phyloP scores from a whole-genome alignment of 129 eudicot species.

The Flaveria ramosissima region DNA sequence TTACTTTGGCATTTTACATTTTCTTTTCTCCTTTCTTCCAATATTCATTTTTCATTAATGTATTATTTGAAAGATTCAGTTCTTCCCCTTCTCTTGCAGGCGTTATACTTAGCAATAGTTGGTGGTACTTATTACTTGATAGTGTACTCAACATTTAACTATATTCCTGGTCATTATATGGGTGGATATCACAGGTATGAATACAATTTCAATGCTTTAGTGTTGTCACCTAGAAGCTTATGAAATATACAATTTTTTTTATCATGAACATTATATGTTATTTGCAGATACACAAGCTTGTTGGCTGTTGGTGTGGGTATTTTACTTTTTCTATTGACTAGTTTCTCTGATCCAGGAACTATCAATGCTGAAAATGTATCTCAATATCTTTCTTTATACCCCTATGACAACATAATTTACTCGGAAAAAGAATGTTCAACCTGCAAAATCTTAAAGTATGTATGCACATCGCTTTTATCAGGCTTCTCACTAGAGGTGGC shows the following conservation, averaged over 20 bases:
- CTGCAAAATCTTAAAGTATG: constrained; percentile 86
- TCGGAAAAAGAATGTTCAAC: constrained; percentile 89
- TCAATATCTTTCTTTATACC: constrained; percentile 75
- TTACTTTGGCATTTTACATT: neutral
- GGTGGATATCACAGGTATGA: constrained; percentile 79
- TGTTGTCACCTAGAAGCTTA: constrained; percentile 17
- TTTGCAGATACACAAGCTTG: constrained; percentile 79
- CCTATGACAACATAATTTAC: constrained; percentile 83
- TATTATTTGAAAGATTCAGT: neutral
- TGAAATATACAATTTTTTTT: constrained; percentile 4
- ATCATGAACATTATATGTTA: constrained; percentile 18
- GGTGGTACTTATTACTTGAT: constrained; percentile 74
- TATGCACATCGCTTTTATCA: constrained; percentile 29
- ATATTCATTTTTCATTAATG: constrained; percentile 1
- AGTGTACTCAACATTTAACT: constrained; percentile 62
- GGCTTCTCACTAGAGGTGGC: neutral
- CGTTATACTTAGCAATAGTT: constrained; percentile 64
- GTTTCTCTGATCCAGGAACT: constrained; percentile 97
- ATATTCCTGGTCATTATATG: constrained; percentile 80
- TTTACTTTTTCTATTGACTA: constrained; percentile 80
- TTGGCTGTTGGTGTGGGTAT: constrained; percentile 88
- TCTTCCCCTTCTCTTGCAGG: constrained; percentile 47
- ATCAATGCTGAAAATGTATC: constrained; percentile 69
- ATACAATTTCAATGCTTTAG: constrained; percentile 11
- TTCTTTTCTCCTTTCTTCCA: neutral